Conservation (phyloP, 1,284 basidiomycete species). For the Ganoderma lingzhi region DNA sequence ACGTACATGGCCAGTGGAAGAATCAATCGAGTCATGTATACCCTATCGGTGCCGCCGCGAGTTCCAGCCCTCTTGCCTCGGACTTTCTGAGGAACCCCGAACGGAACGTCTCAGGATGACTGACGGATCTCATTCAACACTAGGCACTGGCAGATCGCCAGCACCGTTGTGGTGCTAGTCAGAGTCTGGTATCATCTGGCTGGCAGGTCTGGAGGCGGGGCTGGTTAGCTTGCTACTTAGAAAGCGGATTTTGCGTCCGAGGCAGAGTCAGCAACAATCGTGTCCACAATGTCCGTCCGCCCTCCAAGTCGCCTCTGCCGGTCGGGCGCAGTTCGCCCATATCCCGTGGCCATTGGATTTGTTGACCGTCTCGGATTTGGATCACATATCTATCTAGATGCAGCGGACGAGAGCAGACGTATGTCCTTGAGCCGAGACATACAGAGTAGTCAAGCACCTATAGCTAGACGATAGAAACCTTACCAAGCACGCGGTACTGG, state of each 20-base stretch:
- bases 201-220: neutral
- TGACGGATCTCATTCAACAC: neutral
- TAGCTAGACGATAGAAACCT: neutral
- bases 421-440: neutral
- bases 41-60: neutral
- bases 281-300: neutral
- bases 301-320: neutral
- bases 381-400: neutral
- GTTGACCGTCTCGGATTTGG: neutral
- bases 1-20: neutral
- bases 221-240: neutral
- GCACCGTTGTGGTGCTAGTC: neutral
- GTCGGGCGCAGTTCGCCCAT: neutral
- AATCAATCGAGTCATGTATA: neutral
- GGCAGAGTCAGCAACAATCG: neutral
- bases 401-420: neutral
- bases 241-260: neutral
- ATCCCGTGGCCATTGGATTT: no score
- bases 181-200: neutral
- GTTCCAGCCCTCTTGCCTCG: neutral
- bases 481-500: slow-evolving; percentile 5
- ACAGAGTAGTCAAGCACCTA: neutral
- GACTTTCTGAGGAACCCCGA: neutral
- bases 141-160: neutral
- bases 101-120: neutral